A percentile compares a stretch with the other conserved stretches of the same genome.
Evolutionary conservation across 2,329 filamentous ascomycete species (phyloP).

Genomic region (Alternaria sp.): DNA sequence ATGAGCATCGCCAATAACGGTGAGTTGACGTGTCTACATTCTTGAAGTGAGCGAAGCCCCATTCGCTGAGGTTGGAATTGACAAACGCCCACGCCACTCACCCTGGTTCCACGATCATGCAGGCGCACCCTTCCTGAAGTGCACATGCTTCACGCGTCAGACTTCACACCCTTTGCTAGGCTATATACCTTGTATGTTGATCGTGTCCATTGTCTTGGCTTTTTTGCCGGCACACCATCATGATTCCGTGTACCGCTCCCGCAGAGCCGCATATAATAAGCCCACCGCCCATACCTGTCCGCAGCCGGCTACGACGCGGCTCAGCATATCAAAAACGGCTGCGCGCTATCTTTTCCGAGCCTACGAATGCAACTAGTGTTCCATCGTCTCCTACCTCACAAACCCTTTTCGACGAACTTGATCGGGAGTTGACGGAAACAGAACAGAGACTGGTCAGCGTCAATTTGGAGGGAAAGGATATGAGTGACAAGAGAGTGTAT

Average conservation of each 20-base stretch:
- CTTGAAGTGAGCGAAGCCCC: not conserved
- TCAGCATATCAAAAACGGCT: not conserved
- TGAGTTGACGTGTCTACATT: not conserved
- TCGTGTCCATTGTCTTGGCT: not conserved
- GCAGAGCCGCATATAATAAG: not conserved
- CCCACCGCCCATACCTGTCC: slow-evolving; percentile 10
- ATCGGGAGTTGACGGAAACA: slow-evolving; percentile 1
- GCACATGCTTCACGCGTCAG: not conserved
- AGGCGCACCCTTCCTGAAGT: slow-evolving; percentile 1
- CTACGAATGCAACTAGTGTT: not conserved
- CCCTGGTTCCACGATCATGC: not conserved
- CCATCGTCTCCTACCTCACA: not conserved
- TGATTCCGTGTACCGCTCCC: not conserved
- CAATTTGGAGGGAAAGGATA: not conserved
- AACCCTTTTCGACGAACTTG: not conserved
- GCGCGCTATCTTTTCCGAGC: not conserved
- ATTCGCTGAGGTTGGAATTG: not conserved
- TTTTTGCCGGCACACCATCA: not conserved
- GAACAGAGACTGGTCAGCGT: not conserved
- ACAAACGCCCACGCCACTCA: slow-evolving; percentile 1
- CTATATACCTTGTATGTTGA: not conserved
- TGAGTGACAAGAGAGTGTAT: not conserved
- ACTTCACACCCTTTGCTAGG: not conserved
- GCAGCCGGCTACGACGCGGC: slow-evolving; percentile 3
- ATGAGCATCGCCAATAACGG: not conserved